phyloP scores from a whole-genome alignment of 2,329 filamentous ascomycete species.

The Pseudogymnoascus sp. region DNA sequence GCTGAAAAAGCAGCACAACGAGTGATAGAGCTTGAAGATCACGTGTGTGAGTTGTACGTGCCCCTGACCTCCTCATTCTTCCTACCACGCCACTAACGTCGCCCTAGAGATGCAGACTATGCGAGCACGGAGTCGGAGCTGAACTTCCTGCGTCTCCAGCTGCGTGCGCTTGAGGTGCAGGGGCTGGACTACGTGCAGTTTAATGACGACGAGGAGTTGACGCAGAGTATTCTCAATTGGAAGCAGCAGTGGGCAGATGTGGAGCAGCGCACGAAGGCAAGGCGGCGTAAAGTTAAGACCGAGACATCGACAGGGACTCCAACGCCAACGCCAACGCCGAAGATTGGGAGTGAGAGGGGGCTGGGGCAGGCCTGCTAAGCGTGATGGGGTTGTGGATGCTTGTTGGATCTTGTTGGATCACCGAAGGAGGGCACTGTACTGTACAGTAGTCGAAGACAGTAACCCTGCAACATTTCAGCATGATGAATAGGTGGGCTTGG shows the following conservation, averaged over 20 bases:
- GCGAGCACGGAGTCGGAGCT: slow-evolving; percentile 51
- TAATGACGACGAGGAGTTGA: slow-evolving; percentile 46
- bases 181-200: slow-evolving; percentile 39
- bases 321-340: neutral
- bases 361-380: neutral
- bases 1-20: slow-evolving; percentile 48
- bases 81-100: neutral
- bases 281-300: slow-evolving; percentile 12
- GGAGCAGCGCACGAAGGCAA: slow-evolving; percentile 31
- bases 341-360: neutral
- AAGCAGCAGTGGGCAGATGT: slow-evolving; percentile 50
- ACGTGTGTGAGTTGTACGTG: slow-evolving; percentile 47
- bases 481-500: neutral
- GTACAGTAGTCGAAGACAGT: neutral
- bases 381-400: neutral
- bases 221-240: slow-evolving; percentile 51
- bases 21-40: slow-evolving; percentile 51
- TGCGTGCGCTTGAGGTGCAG: slow-evolving; percentile 54
- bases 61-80: neutral
- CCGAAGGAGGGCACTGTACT: neutral
- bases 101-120: slow-evolving; percentile 43
- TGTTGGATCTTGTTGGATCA: neutral
- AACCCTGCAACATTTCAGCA: neutral
- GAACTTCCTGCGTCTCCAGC: slow-evolving; percentile 50
- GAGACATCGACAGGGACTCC: neutral